Evolutionary conservation across 83 land plant species (phyloP), one percentile per base, ranked within the genome.

Genomic region (Picea mariana): DNA sequence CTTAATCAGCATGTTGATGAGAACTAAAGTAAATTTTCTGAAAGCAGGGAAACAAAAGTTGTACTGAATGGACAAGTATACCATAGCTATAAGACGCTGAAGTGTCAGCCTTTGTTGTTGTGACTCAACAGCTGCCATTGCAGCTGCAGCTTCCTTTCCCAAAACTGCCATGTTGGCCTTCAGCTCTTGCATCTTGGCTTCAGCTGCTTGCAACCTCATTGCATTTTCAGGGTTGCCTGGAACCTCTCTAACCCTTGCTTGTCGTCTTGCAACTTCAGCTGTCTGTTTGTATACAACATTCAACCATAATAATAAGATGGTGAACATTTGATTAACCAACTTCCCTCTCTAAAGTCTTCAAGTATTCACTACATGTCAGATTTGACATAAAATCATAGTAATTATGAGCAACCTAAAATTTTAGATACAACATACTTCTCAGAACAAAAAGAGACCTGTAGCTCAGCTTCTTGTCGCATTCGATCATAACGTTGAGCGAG

Each of bases 401-500:
- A 44, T 42, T 52, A 73, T 52, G 42, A 73, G 47, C 55, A 31
- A 64, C 52, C 78, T 52, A 27, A 26, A 38, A 81, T 77, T 31
- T 55, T 62, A 78, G 5, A 79, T 67, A 24, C 47, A 71, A 27
- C 55, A 67, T 81, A 81, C 49, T 49, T 67, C 16, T 81, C 75
- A 66, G 82, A 81, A 9, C 42, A 81, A 75, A 75, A 73, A 52
- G 60, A 75, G 31, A 93, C 98, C 90, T 88, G 94, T 2, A 84
- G 62, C 69, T 95, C 98, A 67, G 96, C 96, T 65, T 95, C 98
- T 59, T 93, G 96, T 86, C 98, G 88, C 93, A 95, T 90, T 52
- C 92, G 91, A 79, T 91, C 90, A 91, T 94, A 95, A 52, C 95
- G 93, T 81, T 95, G 98, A 77, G 96, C 96, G 68, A 95, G 92